Percentiles rank a stretch among this genome's conserved stretches.
phyloP scores from a whole-genome alignment of 345 rosid species.

The Camelina hispida region DNA sequence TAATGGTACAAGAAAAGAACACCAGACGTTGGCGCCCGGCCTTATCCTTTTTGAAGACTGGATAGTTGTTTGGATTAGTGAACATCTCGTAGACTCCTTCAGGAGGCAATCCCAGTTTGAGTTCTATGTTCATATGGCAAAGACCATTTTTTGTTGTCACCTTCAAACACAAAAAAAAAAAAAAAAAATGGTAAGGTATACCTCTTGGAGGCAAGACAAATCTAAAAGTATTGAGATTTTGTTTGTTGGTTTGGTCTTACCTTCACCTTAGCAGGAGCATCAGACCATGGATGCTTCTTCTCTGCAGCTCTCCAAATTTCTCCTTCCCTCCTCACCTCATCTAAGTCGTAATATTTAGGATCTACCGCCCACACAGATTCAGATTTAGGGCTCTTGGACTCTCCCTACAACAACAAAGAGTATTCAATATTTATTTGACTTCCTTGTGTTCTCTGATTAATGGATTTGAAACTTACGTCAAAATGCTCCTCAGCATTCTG shows the following conservation, averaged over 20 bases:
- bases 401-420: slow-evolving; percentile 47
- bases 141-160: slow-evolving; percentile 57
- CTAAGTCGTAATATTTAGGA: background rate
- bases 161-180: slow-evolving; percentile 46
- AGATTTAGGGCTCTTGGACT: slow-evolving; percentile 44
- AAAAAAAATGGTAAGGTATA: background rate
- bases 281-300: slow-evolving; percentile 60
- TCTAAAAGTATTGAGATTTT: background rate
- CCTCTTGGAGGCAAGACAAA: background rate
- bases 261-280: slow-evolving; percentile 59
- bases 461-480: slow-evolving; percentile 1
- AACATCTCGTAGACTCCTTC: slow-evolving; percentile 8
- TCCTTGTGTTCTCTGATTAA: background rate
- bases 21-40: slow-evolving; percentile 17
- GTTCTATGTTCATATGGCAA: slow-evolving; percentile 13
- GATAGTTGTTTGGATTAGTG: slow-evolving; percentile 14
- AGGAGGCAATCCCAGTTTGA: slow-evolving; percentile 15
- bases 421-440: background rate
- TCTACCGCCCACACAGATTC: background rate
- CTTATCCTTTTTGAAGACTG: background rate
- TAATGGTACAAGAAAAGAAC: background rate
- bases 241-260: slow-evolving; percentile 36
- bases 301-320: slow-evolving; percentile 31
- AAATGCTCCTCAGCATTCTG: slow-evolving; percentile 7
- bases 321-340: background rate